phyloP scores from a whole-genome alignment of 2,329 filamentous ascomycete species.

The Aspergillus sp. region DNA sequence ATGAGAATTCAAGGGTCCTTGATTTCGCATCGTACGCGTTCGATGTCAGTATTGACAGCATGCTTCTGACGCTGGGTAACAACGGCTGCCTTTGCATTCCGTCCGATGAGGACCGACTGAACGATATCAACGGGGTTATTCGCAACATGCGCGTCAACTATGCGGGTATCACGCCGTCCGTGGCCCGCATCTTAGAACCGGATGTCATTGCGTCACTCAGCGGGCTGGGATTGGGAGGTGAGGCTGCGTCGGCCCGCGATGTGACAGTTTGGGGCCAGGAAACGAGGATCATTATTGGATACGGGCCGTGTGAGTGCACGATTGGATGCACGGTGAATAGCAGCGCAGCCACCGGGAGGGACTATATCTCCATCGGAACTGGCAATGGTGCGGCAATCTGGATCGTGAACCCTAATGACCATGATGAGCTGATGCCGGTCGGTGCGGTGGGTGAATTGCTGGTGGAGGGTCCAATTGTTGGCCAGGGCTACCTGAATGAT shows the following conservation, averaged over 20 bases:
- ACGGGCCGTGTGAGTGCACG: constrained; percentile 47
- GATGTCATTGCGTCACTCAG: constrained; percentile 46
- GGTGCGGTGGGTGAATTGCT: constrained; percentile 52
- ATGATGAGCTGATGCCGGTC: constrained; percentile 42
- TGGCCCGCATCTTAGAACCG: constrained; percentile 53
- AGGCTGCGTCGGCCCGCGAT: constrained; percentile 45
- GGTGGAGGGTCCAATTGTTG: constrained; percentile 52
- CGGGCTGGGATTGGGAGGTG: constrained; percentile 48
- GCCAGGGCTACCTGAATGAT: constrained; percentile 49
- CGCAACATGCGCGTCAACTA: constrained; percentile 55
- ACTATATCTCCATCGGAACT: constrained; percentile 43
- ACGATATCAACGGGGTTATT: constrained; percentile 54
- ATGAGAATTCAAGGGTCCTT: constrained; percentile 60
- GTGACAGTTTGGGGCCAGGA: constrained; percentile 45
- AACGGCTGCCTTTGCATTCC: constrained; percentile 65
- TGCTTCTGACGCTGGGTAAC: constrained; percentile 56
- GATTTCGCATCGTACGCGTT: constrained; percentile 59
- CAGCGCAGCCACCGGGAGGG: constrained; percentile 35
- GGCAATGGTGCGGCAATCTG: constrained; percentile 41
- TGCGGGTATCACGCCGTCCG: constrained; percentile 61
- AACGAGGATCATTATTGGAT: constrained; percentile 50
- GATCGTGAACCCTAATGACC: constrained; percentile 44
- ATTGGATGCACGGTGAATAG: constrained; percentile 45
- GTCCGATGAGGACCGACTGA: constrained; percentile 50
- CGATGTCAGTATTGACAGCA: constrained; percentile 57